These are phyloP conservation scores for Chamaecyparis obtusa DNA, from an alignment of 75 land plant genomes.

Conservation along the genomic window DNA sequence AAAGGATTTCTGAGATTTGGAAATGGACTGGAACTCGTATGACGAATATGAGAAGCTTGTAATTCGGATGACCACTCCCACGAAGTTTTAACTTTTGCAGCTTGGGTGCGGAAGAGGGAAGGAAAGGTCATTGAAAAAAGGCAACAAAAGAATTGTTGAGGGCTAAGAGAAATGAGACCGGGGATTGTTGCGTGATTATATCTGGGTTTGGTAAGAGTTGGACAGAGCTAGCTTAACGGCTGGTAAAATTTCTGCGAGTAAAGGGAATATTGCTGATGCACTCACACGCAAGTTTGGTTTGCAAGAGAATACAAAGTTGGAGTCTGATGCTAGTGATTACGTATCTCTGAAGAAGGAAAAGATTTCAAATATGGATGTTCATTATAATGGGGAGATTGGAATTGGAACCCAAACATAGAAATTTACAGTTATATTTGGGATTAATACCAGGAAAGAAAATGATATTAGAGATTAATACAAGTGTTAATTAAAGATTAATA, in stretches of 20 bases:
- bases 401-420: conserved; percentile 45
- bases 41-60: conserved; percentile 55
- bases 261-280: conserved; percentile 2
- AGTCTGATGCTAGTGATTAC: conserved; percentile 7
- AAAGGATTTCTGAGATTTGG: background rate
- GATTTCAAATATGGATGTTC: conserved; percentile 88
- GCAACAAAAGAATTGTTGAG: too few relatives aligned
- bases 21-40: conserved; percentile 23
- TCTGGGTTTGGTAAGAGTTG: too few relatives aligned
- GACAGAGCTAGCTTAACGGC: conserved; percentile 18
- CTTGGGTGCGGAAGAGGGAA: too few relatives aligned
- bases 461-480: too few relatives aligned
- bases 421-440: too few relatives aligned
- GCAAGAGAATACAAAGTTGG: background rate
- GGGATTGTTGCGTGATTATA: too few relatives aligned
- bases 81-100: too few relatives aligned
- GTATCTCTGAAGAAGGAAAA: conserved; percentile 73
- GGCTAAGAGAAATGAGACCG: too few relatives aligned
- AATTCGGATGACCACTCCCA: conserved; percentile 53
- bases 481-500: too few relatives aligned
- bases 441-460: too few relatives aligned
- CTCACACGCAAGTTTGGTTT: conserved; percentile 1
- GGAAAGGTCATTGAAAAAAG: too few relatives aligned
- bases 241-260: conserved; percentile 16
- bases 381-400: conserved; percentile 85